Conservation (phyloP, 768 basidiomycete species). For the Lentinula lateritia region DNA sequence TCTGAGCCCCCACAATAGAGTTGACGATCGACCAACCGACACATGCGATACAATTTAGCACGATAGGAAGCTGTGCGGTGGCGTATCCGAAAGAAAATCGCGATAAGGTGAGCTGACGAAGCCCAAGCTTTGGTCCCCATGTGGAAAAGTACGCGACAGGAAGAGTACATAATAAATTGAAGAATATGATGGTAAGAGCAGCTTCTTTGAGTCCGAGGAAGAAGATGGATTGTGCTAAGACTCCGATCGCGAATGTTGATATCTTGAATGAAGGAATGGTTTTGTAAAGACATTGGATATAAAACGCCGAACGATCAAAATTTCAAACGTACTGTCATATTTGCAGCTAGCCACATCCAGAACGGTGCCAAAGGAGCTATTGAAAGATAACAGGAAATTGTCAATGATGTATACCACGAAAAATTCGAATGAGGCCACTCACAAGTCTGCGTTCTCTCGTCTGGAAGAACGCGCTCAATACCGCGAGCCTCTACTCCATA, state of each 20-base stretch:
- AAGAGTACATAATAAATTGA: background rate
- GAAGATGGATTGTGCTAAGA: conserved; percentile 1
- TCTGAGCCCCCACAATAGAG: conserved; percentile 53
- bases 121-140: conserved; percentile 55
- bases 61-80: background rate
- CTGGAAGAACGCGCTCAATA: conserved; percentile 1
- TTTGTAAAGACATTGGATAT: background rate
- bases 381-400: background rate
- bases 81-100: background rate
- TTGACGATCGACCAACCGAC: conserved; percentile 58
- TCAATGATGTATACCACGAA: background rate
- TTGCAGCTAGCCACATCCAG: conserved; percentile 6
- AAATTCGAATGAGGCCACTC: background rate
- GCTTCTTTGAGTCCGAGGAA: background rate
- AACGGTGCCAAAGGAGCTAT: conserved; percentile 6
- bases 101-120: conserved; percentile 57
- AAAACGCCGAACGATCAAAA: background rate
- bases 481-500: conserved; percentile 4
- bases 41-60: conserved; percentile 22
- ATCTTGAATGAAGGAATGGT: background rate
- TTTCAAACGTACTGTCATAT: conserved; percentile 1
- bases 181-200: conserved; percentile 1
- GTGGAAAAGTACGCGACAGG: conserved; percentile 19
- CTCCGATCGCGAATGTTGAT: conserved; percentile 1
- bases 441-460: conserved; percentile 3